Evolutionary conservation across 192 early-diverging fungal species (phyloP).

Genomic region (Ambispora gerdemannii): DNA sequence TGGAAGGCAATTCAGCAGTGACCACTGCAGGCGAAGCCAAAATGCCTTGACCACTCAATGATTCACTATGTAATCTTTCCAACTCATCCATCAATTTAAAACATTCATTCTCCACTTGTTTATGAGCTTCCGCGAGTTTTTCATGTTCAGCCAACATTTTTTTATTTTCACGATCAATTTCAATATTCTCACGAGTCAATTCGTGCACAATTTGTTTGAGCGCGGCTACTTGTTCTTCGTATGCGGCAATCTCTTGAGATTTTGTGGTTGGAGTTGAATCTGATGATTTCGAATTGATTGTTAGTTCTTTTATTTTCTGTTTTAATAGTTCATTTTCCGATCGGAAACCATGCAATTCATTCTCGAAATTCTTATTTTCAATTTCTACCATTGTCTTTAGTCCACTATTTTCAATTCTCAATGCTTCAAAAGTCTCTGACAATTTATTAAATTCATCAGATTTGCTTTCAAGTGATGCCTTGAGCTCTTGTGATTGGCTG

Average conservation of each 20-base stretch:
- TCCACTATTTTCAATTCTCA: slow-evolving; percentile 16
- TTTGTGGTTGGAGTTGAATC: slow-evolving; percentile 19
- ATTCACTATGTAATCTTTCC: slow-evolving; percentile 63
- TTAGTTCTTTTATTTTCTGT: slow-evolving; percentile 37
- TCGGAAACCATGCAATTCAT: slow-evolving; percentile 31
- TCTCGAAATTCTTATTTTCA: neutral
- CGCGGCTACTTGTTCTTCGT: slow-evolving; percentile 41
- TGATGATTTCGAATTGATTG: slow-evolving; percentile 30
- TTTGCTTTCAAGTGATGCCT: slow-evolving; percentile 13
- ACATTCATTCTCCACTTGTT: slow-evolving; percentile 69
- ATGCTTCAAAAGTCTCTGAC: slow-evolving; percentile 22
- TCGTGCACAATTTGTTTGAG: slow-evolving; percentile 51
- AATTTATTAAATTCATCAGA: slow-evolving; percentile 1
- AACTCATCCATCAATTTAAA: slow-evolving; percentile 74
- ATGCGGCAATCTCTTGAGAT: slow-evolving; percentile 29
- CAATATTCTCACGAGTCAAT: slow-evolving; percentile 50
- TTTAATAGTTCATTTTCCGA: slow-evolving; percentile 48
- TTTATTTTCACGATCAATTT: slow-evolving; percentile 48
- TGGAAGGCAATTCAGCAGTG: neutral
- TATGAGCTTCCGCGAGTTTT: slow-evolving; percentile 56
- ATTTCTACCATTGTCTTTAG: neutral
- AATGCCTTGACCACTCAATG: slow-evolving; percentile 33
- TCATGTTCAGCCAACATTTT: slow-evolving; percentile 50
- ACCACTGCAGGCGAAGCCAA: neutral
- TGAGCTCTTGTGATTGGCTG: neutral